Percentiles rank a stretch among this genome's conserved stretches.
Evolutionary conservation across 2,329 filamentous ascomycete species (phyloP).

Genomic region (Microdochium nivale): DNA sequence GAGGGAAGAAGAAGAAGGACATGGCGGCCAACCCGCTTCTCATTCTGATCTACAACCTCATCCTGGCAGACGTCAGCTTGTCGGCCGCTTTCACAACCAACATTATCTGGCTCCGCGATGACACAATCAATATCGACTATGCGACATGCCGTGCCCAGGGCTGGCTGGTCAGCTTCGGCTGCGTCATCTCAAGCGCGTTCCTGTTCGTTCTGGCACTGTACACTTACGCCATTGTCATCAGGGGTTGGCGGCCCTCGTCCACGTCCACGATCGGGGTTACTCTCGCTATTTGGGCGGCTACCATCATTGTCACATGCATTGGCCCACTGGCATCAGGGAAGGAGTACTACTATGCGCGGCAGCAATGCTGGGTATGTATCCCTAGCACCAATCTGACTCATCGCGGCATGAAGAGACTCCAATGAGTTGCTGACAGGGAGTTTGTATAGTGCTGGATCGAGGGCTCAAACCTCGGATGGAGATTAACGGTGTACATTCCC

Average conservation of each 20-base stretch:
- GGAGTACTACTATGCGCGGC: background rate
- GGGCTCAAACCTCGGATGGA: background rate
- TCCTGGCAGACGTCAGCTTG: background rate
- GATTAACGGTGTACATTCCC: background rate
- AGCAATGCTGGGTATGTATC: background rate
- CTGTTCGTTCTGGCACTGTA: background rate
- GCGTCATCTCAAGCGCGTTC: background rate
- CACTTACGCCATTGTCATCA: background rate
- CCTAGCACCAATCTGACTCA: background rate
- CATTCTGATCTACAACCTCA: background rate
- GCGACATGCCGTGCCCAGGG: background rate
- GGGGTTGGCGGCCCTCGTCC: background rate
- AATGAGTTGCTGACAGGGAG: background rate
- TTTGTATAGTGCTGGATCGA: background rate
- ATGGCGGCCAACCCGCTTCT: background rate
- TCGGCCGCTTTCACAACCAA: background rate
- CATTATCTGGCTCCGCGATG: background rate
- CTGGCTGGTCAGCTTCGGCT: background rate
- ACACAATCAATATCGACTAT: background rate
- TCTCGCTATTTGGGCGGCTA: background rate
- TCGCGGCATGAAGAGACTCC: background rate
- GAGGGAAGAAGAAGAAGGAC: background rate
- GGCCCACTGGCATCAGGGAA: background rate
- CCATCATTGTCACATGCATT: background rate
- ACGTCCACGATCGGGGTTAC: background rate